Base-by-base conservation (phyloP, 768 basidiomycete genomes). In the Rhodotorula babjevae region DNA sequence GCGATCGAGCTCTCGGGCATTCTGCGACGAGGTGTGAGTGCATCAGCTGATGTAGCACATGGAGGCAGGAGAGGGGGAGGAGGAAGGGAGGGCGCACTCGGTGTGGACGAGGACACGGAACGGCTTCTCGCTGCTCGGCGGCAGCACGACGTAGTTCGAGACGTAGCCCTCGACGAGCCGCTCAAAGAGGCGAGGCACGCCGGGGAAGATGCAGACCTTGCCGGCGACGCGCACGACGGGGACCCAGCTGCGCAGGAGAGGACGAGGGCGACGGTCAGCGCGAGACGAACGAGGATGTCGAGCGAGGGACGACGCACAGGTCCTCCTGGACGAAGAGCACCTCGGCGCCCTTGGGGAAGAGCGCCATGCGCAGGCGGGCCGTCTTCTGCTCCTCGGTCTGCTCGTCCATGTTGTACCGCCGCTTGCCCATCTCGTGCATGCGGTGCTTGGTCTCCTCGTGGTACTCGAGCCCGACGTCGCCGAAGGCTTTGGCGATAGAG, bases 181-280 rank as follows among this genome's bases (percentile, higher is more conserved):
- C 57, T 63, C 63, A 21, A 65, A 68, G 5, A 77, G 72, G 6
- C 84, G 81, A 0, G 94, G 94, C 58, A 96, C 91, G 44, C 94
- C 94, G 0, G 94, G 94, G 82, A 97, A 89, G 40, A 97, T 84
- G 81, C 92, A 95, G 25, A 96, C 84, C 82, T 91, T 94, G 33
- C 90, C 89, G 76, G 87, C 87, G 5, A 96, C 83, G 27, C 92
- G 85, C 1, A 95, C 88, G 21, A 96, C 91, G 36, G 93, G 93
- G n/a, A 77, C 74, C 90, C 91, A 46, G 14, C 44, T 46, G 44
- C 44, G 36, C 36, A 36, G 36, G 36, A 36, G 36, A 36, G 36
- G 36, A 46, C 61, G 18, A 67, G 15, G 27, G 31, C 29, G 29
- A 18, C 10, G n/a, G 15, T 23, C n/a, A 2, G 33, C 10, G 2